Base-by-base conservation (phyloP, 495 filamentous ascomycete species). In the Podospora tetraspora region DNA sequence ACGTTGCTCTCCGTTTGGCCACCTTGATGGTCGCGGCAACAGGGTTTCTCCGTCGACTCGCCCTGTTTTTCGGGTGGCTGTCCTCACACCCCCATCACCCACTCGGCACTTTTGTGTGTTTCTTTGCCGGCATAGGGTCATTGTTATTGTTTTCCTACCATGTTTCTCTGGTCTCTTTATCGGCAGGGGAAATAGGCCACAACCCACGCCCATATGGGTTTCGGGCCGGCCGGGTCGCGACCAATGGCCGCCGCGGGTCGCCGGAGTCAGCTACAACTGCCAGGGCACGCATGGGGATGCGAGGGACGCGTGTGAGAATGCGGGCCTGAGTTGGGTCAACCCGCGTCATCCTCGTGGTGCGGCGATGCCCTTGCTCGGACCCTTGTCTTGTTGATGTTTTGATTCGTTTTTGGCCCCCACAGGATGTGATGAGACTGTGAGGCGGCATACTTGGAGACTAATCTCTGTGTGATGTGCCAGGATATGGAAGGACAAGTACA, bases 401-500 rank as follows among this genome's bases (percentile, higher is more conserved):
- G 62, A 64, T 64, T 27, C 23, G n/a, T 27, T 64, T 23, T 60
- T 60, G 12, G 22, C 59, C 23, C 59, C 27, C 59, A 13, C 16
- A 13, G 12, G 19, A 52, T 52, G 61, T 29, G 25, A 62, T 30
- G 27, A 62, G 61, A 8, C 1, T 19, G 43, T 52, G 6, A n/a
- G 19, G 43, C 43, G 43, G 43, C 43, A 52, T 52, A 16, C 6
- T 52, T 52, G 43, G 43, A n/a, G 7, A 8, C 43, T 52, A 52
- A 52, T n/a, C 16, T n/a, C 19, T 19, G 13, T 62, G 61, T 19
- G 22, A 23, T 29, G 59, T 64, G 64, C 43, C 74, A 97, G 93
- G 93, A 96, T 97, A 70, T 96, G 93, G 93, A 97, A 97, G 77
- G 91, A 94, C 61, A 97, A 97, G 79, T 97, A 97, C 79, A 87